Percentiles rank a stretch among this genome's conserved stretches.
Evolutionary conservation across 176 grass and related monocot species (phyloP).

Genomic region (Lolium multiflorum): DNA sequence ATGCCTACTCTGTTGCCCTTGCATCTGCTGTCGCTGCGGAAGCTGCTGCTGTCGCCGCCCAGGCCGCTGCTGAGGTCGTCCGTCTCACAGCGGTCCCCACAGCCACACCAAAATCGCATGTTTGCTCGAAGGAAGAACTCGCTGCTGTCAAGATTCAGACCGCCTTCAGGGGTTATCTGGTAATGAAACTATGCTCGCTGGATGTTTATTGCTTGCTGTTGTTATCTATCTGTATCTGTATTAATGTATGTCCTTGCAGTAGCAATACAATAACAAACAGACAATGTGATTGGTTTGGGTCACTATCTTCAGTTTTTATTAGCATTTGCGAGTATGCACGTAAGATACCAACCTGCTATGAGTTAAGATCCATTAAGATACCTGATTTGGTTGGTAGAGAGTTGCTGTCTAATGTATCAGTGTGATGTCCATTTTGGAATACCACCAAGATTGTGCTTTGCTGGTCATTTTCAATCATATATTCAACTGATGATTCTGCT

Average conservation of each 20-base stretch:
- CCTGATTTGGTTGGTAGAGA: slow-evolving; percentile 54
- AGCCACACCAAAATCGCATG: slow-evolving; percentile 32
- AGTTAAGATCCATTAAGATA: slow-evolving; percentile 22
- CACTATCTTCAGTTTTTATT: slow-evolving; percentile 35
- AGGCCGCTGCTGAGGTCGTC: slow-evolving; percentile 88
- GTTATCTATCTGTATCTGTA: not conserved
- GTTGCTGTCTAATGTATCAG: slow-evolving; percentile 46
- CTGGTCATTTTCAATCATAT: slow-evolving; percentile 37
- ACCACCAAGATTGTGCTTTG: slow-evolving; percentile 32
- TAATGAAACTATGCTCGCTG: slow-evolving; percentile 38
- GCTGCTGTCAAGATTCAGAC: slow-evolving; percentile 91
- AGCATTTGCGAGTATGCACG: not conserved
- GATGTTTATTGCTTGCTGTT: slow-evolving; percentile 22
- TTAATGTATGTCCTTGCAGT: slow-evolving; percentile 8
- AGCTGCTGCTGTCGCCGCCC: slow-evolving; percentile 82
- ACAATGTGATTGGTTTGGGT: not conserved
- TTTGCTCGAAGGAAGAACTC: slow-evolving; percentile 67
- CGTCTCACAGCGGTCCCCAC: slow-evolving; percentile 65
- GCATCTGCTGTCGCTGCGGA: slow-evolving; percentile 84
- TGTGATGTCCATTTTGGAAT: slow-evolving; percentile 33
- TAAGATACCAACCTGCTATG: not conserved
- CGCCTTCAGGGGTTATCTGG: slow-evolving; percentile 84
- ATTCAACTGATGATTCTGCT: slow-evolving; percentile 34
- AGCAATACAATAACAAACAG: not conserved
- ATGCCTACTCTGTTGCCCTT: slow-evolving; percentile 84